Base-by-base conservation (phyloP, 2,329 filamentous ascomycete genomes). In the Diaporthe ampelina region DNA sequence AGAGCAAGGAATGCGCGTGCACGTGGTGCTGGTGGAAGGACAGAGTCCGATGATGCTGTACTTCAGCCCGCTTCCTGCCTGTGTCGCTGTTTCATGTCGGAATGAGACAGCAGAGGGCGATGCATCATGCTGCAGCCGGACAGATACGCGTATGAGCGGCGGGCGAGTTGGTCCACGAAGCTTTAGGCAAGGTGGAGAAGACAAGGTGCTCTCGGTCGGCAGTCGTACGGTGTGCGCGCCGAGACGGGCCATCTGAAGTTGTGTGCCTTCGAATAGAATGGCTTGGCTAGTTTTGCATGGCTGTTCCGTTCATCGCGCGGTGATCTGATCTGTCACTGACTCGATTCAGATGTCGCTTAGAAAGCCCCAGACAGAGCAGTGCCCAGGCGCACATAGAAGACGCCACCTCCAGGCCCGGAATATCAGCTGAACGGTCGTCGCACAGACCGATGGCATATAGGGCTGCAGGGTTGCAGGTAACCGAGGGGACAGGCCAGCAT, bases 381-480 rank as follows among this genome's bases (percentile, higher is more conserved):
- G 56, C 68, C 37, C 37, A 40, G 37, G 10, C 11, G 37, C 37
- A 59, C 26, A 21, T 13, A 37, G 15, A 7, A 17, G 11, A 24
- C 50, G 52, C 52, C 67, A 45, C 40, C 37, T 48, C 19, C 26
- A 50, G 19, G 37, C 50, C 67, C 26, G 37, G 56, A 48, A 70
- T 70, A 45, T 70, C 56, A 57, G 69, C 40, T 71, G 57, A 50
- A 71, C 69, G 15, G 15, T 26, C 35, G 56, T 71, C 43, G 69
- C 54, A 71, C 56, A 71, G 56, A 71, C 40, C 32, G 56, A 50
- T 67, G 56, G 69, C 69, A 61, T 52, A 37, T 71, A 59, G 54
- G 69, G 69, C 69, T 71, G 69, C 43, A 71, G 35, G 56, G 54
- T 59, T 48, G 21, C 21, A 35, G 68, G 43, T 57, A 48, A 32